phyloP scores from a whole-genome alignment of 345 rosid species.

The Rhizophora mangle region DNA sequence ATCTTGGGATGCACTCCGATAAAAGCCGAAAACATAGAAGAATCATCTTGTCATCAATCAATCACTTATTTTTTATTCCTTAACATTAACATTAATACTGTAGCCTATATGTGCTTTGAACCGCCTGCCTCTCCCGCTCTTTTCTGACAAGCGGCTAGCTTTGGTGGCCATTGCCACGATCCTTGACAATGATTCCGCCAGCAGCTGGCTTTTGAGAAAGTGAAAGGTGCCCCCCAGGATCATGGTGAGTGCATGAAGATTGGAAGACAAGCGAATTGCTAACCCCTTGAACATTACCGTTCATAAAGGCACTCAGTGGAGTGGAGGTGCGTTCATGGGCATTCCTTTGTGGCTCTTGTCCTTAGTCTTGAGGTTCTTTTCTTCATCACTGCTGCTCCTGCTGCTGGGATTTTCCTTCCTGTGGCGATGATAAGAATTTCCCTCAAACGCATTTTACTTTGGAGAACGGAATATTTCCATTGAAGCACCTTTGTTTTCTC shows the following conservation, averaged over 20 bases:
- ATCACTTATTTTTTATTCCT: too few relatives aligned
- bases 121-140: too few relatives aligned
- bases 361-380: slow-evolving; percentile 32
- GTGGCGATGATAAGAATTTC: too few relatives aligned
- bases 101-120: too few relatives aligned
- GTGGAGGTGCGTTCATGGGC: slow-evolving; percentile 27
- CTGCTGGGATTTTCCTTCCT: slow-evolving; percentile 17
- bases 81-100: too few relatives aligned
- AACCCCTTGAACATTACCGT: slow-evolving; percentile 64
- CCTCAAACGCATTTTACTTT: background rate
- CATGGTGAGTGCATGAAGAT: slow-evolving; percentile 59
- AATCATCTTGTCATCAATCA: too few relatives aligned
- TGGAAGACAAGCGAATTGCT: slow-evolving; percentile 38
- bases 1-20: slow-evolving; percentile 19
- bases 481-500: slow-evolving; percentile 84
- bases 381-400: slow-evolving; percentile 40
- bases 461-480: slow-evolving; percentile 72
- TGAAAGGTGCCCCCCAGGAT: slow-evolving; percentile 76
- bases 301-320: slow-evolving; percentile 55
- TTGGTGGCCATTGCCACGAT: slow-evolving; percentile 38
- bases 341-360: slow-evolving; percentile 27
- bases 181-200: slow-evolving; percentile 43
- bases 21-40: too few relatives aligned
- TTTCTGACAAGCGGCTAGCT: too few relatives aligned
- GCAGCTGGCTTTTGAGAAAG: slow-evolving; percentile 49